Conservation (phyloP, 2,329 filamentous ascomycete species). For the Rhytidhysteron rufulum region DNA sequence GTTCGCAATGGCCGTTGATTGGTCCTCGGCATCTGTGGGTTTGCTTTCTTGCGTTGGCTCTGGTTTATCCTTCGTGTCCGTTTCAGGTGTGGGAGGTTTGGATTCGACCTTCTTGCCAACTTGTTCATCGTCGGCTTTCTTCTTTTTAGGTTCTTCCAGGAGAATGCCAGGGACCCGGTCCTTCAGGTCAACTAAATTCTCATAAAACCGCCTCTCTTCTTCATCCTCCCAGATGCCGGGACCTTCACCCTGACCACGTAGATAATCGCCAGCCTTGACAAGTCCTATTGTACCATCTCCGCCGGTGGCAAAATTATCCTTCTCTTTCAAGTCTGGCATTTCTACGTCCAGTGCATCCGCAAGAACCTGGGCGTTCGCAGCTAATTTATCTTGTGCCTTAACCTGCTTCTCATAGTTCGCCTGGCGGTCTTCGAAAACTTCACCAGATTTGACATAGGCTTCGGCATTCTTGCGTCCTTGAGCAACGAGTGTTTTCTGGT, state of each 20-base stretch:
- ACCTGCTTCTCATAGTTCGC: conserved; percentile 91
- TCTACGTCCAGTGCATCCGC: conserved; percentile 84
- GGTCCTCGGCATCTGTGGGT: conserved; percentile 64
- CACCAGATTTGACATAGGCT: conserved; percentile 96
- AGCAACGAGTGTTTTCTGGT: conserved; percentile 81
- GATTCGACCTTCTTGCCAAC: conserved; percentile 66
- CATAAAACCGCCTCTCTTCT: conserved; percentile 95
- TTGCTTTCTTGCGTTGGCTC: conserved; percentile 46
- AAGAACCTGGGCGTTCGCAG: conserved; percentile 84
- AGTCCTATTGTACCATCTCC: conserved; percentile 81
- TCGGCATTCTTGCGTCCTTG: conserved; percentile 95
- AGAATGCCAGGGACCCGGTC: conserved; percentile 93
- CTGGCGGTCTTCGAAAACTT: conserved; percentile 96
- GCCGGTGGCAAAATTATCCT: conserved; percentile 63
- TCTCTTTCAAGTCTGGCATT: conserved; percentile 89
- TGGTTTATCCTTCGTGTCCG: conserved; percentile 39
- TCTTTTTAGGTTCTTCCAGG: conserved; percentile 92
- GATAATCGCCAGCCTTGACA: conserved; percentile 89
- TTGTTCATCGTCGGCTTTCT: conserved; percentile 82
- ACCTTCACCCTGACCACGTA: conserved; percentile 84
- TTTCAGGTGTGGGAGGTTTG: conserved; percentile 40
- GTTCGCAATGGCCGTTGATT: conserved; percentile 91
- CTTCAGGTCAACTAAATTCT: conserved; percentile 91
- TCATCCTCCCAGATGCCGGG: conserved; percentile 98
- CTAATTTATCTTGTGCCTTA: conserved; percentile 85